Base-by-base conservation (phyloP, 345 rosid genomes). In the Lepidium aucheri region DNA sequence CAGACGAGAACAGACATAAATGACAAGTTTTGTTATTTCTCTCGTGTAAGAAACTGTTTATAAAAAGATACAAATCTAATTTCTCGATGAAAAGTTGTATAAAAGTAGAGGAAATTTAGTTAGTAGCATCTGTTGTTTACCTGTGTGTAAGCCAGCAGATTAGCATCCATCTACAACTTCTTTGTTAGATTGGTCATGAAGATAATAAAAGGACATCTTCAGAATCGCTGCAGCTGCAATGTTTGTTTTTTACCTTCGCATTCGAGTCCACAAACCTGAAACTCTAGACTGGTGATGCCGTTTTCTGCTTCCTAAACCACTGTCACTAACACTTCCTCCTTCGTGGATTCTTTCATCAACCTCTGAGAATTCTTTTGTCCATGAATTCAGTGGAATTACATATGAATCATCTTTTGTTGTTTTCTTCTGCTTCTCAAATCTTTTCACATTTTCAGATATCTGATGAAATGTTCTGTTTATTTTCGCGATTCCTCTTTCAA, bases 401-500 rank as follows among this genome's bases (percentile, higher is more conserved):
- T 81, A 88, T 26, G 82, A 86, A 72, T 94, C 99, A 74, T 94
- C 99, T 79, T 80, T 90, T 0, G 90, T 69, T 20, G 73, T 88
- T 78, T 79, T 88, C 80, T 64, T 84, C 55, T 82, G 73, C 85
- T 85, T 84, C 75, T 90, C 95, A 0, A 68, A 78, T 54, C 85
- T 87, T 54, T 85, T 94, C 75, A 94, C 95, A 12, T 94, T 94
- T 64, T 90, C 99, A 5, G 97, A 90, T 50, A 94, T 84, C 71
- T 83, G 79, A 74, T 88, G 96, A 53, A 94, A 82, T 33, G 89
- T 90, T 79, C 76, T 83, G 53, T 94, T 94, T 53, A 94, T 85
- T 76, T 81, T 88, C 16, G 97, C 92, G 61, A 94, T 79, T 56
- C 99, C 99, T 76, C 97, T 88, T 72, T 94, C 97, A 7, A 90